Evolutionary conservation across 2,329 filamentous ascomycete species (phyloP).

Genomic region (Conoideocrella luteorostrata): DNA sequence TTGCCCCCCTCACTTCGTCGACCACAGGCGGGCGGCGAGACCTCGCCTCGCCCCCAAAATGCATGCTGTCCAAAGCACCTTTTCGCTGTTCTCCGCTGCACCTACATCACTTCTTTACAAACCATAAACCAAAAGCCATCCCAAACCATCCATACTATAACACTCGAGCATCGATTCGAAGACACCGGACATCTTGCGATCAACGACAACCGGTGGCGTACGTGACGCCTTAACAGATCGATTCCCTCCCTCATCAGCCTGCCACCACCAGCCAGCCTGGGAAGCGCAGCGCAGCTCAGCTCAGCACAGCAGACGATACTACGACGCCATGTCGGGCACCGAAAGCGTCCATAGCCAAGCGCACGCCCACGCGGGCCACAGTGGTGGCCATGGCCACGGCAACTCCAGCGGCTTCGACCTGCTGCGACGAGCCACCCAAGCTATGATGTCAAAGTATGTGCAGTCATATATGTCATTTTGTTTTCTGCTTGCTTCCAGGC

Average conservation of each 20-base stretch:
- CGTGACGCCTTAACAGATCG: not conserved
- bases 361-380: conserved; percentile 11
- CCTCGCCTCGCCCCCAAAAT: conserved; percentile 2
- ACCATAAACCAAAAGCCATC: not conserved
- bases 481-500: not conserved
- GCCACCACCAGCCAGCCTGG: not conserved
- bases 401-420: conserved; percentile 47
- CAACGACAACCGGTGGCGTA: conserved; percentile 1
- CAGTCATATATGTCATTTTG: conserved; percentile 6
- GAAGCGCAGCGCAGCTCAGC: not conserved
- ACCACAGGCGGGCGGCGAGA: not conserved
- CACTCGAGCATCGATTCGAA: not conserved
- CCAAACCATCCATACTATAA: not conserved
- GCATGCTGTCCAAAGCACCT: not conserved
- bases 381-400: conserved; percentile 9
- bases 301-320: not conserved
- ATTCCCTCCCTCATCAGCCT: not conserved
- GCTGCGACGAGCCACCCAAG: conserved; percentile 53
- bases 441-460: conserved; percentile 58
- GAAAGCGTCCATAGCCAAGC: conserved; percentile 27
- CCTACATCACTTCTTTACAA: conserved; percentile 1
- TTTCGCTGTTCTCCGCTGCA: not conserved
- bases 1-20: not conserved
- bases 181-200: not conserved
- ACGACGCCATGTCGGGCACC: conserved; percentile 41